These are phyloP conservation scores for Pseudogymnoascus sp. DNA, from an alignment of 2,329 filamentous ascomycete species.

Conservation along the genomic window DNA sequence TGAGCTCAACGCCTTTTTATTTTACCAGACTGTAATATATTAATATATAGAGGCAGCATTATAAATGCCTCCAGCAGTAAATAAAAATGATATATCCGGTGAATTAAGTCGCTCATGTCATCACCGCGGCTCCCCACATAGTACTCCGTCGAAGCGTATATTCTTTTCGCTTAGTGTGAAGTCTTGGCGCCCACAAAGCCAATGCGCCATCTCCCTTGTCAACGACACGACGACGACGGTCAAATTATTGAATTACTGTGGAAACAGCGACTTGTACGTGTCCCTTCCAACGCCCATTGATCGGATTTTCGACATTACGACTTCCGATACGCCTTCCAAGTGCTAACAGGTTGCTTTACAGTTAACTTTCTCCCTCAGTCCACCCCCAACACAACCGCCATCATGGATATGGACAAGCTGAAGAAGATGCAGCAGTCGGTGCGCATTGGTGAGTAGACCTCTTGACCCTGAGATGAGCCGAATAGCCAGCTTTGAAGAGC, in stretches of 20 bases:
- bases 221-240: conserved; percentile 15
- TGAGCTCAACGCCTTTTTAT: background rate
- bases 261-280: conserved; percentile 14
- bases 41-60: background rate
- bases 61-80: background rate
- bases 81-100: background rate
- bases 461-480: background rate
- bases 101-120: background rate
- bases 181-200: conserved; percentile 22
- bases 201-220: conserved; percentile 14
- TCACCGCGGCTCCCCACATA: conserved; percentile 7
- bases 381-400: conserved; percentile 32
- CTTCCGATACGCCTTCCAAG: conserved; percentile 11
- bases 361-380: conserved; percentile 19
- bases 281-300: conserved; percentile 6
- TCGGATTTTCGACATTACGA: conserved; percentile 10
- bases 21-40: background rate
- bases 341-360: conserved; percentile 12
- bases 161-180: conserved; percentile 19
- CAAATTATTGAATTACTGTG: conserved; percentile 16
- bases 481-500: background rate
- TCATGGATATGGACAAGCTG: conserved; percentile 60
- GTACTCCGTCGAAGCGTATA: conserved; percentile 1
- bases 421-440: conserved; percentile 58
- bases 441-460: conserved; percentile 33